A percentile compares a stretch with the other conserved stretches of the same genome.
phyloP scores from a whole-genome alignment of 2,329 filamentous ascomycete genomes.

The Aspergillus novoparasiticus region DNA sequence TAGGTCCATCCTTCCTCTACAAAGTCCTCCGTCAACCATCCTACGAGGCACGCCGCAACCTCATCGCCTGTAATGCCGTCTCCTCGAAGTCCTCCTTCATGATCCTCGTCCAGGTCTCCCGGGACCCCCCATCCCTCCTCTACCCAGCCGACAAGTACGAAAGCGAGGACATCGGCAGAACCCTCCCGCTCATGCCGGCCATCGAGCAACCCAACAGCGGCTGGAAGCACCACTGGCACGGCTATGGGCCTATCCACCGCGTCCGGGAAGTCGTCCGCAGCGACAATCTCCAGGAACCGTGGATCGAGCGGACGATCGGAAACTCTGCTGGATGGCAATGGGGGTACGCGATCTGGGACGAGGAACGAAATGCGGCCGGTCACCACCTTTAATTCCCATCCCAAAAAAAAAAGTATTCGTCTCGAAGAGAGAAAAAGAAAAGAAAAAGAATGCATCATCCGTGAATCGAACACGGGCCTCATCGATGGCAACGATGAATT shows the following conservation, averaged over 20 bases:
- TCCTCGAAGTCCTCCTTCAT: conserved; percentile 19
- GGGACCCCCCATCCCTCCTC: conserved; percentile 6
- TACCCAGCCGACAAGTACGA: conserved; percentile 12
- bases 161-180: neutral
- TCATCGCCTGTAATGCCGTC: conserved; percentile 17
- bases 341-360: conserved; percentile 55
- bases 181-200: conserved; percentile 8
- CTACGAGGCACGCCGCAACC: conserved; percentile 11
- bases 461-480: conserved; percentile 52
- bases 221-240: conserved; percentile 19
- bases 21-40: conserved; percentile 13
- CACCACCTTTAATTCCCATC: neutral
- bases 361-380: neutral
- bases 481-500: conserved; percentile 51
- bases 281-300: neutral
- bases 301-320: conserved; percentile 5
- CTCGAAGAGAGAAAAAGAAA: neutral
- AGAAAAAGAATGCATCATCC: conserved; percentile 41
- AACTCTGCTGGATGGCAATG: conserved; percentile 15
- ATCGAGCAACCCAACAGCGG: conserved; percentile 13
- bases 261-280: neutral
- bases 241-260: conserved; percentile 1
- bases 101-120: conserved; percentile 14
- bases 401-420: neutral
- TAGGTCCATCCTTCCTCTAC: conserved; percentile 17